Conservation (phyloP, 768 basidiomycete species). For the Podaxis sp. region DNA sequence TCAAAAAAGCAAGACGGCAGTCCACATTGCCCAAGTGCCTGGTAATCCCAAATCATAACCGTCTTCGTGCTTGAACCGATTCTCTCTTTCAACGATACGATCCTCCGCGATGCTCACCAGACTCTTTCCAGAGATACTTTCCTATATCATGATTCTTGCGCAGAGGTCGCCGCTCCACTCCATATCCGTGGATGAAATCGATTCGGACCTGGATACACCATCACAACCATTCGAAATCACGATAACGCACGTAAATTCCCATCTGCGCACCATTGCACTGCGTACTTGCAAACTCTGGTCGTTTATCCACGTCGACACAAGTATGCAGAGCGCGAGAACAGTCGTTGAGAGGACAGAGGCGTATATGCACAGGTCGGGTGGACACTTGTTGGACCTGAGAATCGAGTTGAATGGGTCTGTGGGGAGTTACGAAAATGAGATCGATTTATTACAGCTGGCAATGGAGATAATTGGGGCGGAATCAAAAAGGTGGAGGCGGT, state of each 20-base stretch:
- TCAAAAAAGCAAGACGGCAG: background rate
- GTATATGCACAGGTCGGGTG: slow-evolving; percentile 31
- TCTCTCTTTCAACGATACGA: background rate
- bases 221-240: slow-evolving; percentile 30
- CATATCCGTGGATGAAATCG: background rate
- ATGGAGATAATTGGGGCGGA: slow-evolving; percentile 27
- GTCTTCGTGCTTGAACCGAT: background rate
- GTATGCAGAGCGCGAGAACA: slow-evolving; percentile 9
- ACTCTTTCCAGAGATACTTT: slow-evolving; percentile 9
- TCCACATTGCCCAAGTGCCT: background rate
- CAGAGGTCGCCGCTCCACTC: slow-evolving; percentile 6
- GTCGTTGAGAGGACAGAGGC: slow-evolving; percentile 19
- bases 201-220: background rate
- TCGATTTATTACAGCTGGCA: slow-evolving; percentile 18
- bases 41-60: background rate
- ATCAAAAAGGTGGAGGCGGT: slow-evolving; percentile 31
- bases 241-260: slow-evolving; percentile 33
- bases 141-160: slow-evolving; percentile 15
- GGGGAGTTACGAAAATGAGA: background rate
- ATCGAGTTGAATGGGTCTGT: slow-evolving; percentile 20
- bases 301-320: slow-evolving; percentile 22
- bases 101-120: background rate
- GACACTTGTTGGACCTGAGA: slow-evolving; percentile 27
- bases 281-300: slow-evolving; percentile 37
- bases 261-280: slow-evolving; percentile 35